These are phyloP conservation scores for Calonectria crousiana DNA, from an alignment of 2,329 filamentous ascomycete species.

Conservation along the genomic window DNA sequence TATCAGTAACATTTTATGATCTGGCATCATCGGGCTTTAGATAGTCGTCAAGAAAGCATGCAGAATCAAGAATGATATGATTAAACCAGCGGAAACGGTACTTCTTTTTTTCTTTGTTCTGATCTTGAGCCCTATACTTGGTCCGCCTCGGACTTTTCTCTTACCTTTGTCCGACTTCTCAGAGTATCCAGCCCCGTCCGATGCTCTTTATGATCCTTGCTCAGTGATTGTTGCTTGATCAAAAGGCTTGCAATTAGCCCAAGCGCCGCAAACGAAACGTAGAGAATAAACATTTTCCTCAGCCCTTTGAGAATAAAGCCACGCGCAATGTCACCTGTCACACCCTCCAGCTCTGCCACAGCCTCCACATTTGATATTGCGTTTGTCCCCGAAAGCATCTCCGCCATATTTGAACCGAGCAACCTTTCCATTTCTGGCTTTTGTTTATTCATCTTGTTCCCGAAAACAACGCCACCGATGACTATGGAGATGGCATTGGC, in stretches of 20 bases:
- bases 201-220: neutral
- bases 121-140: neutral
- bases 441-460: constrained; percentile 76
- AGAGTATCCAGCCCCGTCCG: neutral
- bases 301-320: neutral
- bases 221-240: neutral
- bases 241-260: neutral
- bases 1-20: too few species aligned
- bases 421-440: constrained; percentile 59
- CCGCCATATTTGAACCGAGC: constrained; percentile 64
- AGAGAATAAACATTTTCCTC: neutral
- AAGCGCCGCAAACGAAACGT: neutral
- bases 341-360: neutral
- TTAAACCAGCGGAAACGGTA: neutral
- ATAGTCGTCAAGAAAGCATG: too few species aligned
- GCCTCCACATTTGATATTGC: constrained; percentile 55
- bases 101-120: neutral
- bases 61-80: neutral
- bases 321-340: neutral
- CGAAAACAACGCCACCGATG: constrained; percentile 81
- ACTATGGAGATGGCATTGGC: constrained; percentile 77
- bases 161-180: neutral
- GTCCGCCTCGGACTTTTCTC: neutral
- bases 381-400: constrained; percentile 66
- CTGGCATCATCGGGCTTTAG: too few species aligned